These are phyloP conservation scores for Aspergillus heteromorphus DNA, from an alignment of 495 filamentous ascomycete species.

Conservation along the genomic window DNA sequence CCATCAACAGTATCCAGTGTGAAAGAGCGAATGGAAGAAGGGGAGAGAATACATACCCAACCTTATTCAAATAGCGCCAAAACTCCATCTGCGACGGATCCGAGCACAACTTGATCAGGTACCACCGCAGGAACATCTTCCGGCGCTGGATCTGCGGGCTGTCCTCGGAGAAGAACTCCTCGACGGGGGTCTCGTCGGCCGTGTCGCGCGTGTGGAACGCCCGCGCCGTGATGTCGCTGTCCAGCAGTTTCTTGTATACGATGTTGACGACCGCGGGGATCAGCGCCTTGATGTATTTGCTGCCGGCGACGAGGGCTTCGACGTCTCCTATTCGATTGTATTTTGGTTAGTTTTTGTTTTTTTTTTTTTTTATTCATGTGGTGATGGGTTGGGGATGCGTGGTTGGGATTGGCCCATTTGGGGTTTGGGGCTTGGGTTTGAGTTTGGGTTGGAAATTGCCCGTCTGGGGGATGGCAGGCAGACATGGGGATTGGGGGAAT, in stretches of 20 bases:
- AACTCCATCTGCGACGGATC: slow-evolving; percentile 69
- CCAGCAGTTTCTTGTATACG: slow-evolving; percentile 70
- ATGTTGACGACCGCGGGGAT: slow-evolving; percentile 65
- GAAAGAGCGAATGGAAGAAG: neutral
- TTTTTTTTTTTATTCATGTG: no score
- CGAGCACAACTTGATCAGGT: slow-evolving; percentile 62
- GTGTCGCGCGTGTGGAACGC: slow-evolving; percentile 63
- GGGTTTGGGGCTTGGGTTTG: no score
- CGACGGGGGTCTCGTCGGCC: slow-evolving; percentile 54
- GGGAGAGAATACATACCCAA: slow-evolving; percentile 48
- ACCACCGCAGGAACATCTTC: slow-evolving; percentile 71
- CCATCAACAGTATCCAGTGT: no score
- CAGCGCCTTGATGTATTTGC: slow-evolving; percentile 68
- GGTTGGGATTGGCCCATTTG: no score
- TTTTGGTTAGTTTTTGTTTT: no score
- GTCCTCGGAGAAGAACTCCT: slow-evolving; percentile 55
- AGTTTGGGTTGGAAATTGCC: no score
- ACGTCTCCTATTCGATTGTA: slow-evolving; percentile 55
- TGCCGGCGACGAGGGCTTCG: slow-evolving; percentile 57
- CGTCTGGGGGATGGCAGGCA: no score
- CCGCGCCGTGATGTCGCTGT: slow-evolving; percentile 70
- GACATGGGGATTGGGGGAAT: no score
- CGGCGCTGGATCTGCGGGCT: slow-evolving; percentile 67
- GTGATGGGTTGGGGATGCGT: no score
- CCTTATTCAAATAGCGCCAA: slow-evolving; percentile 75